phyloP scores from a whole-genome alignment of 1,139 yeast genomes.

The Kodamaea sp. region DNA sequence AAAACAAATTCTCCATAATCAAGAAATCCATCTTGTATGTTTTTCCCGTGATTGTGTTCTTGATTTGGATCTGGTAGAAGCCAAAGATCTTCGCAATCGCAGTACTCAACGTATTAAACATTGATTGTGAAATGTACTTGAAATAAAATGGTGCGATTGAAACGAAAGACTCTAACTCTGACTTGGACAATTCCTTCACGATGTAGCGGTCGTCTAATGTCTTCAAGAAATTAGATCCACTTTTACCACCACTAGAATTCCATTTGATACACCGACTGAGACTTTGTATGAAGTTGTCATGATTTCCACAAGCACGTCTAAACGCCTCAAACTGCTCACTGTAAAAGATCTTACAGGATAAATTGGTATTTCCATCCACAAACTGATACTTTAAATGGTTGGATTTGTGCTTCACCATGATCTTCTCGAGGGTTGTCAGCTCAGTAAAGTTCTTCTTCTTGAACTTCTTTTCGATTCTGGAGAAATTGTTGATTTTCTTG shows the following conservation, averaged over 20 bases:
- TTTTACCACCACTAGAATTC: slow-evolving; percentile 96
- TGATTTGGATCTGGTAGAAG: slow-evolving; percentile 87
- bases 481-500: slow-evolving; percentile 41
- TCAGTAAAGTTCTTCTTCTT: slow-evolving; percentile 34
- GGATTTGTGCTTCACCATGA: slow-evolving; percentile 79
- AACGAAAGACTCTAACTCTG: slow-evolving; percentile 90
- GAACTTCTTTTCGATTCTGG: slow-evolving; percentile 47
- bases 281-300: slow-evolving; percentile 79
- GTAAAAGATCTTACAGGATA: slow-evolving; percentile 92
- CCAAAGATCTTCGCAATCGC: slow-evolving; percentile 95
- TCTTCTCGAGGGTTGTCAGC: slow-evolving; percentile 49
- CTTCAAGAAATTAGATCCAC: slow-evolving; percentile 91
- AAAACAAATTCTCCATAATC: slow-evolving; percentile 94
- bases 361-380: slow-evolving; percentile 77
- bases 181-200: slow-evolving; percentile 83
- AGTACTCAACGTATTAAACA: slow-evolving; percentile 92
- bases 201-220: slow-evolving; percentile 89
- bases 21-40: slow-evolving; percentile 85
- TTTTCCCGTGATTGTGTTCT: slow-evolving; percentile 73
- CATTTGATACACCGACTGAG: slow-evolving; percentile 90
- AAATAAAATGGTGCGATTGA: slow-evolving; percentile 96
- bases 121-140: slow-evolving; percentile 92
- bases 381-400: slow-evolving; percentile 91
- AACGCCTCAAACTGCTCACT: slow-evolving; percentile 97
- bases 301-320: slow-evolving; percentile 78